Conservation (phyloP, 2,329 filamentous ascomycete species). For the Phaeosphaeriaceae sp. region DNA sequence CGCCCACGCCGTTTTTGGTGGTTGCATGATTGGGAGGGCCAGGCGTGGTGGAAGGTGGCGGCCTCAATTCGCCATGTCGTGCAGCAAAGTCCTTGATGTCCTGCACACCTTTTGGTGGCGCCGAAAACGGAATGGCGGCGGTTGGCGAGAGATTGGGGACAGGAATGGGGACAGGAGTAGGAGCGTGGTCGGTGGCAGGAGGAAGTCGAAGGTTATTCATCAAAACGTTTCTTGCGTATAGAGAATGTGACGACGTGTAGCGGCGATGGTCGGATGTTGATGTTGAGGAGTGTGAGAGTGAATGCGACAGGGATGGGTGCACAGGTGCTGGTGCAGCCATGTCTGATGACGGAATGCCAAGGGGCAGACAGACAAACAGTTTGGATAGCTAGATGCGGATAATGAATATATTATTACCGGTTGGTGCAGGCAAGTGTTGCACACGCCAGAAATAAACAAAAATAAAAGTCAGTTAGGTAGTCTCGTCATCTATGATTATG, state of each 20-base stretch:
- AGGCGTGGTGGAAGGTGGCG: conserved; percentile 26
- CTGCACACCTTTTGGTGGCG: conserved; percentile 32
- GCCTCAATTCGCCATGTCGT: conserved; percentile 41
- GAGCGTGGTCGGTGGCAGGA: no score
- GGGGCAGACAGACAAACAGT: neutral
- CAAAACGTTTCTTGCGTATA: conserved; percentile 58
- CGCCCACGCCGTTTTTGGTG: conserved; percentile 55
- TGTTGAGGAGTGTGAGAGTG: conserved; percentile 9
- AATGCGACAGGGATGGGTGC: conserved; percentile 16
- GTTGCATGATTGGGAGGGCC: conserved; percentile 23
- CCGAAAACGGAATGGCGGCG: conserved; percentile 17
- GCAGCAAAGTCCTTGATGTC: conserved; percentile 29
- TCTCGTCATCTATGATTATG: no score
- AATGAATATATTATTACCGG: no score
- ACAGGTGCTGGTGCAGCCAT: conserved; percentile 18
- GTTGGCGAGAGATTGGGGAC: conserved; percentile 27
- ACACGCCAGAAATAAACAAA: no score
- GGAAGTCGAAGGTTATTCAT: conserved; percentile 51
- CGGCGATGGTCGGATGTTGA: conserved; percentile 18
- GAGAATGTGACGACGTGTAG: conserved; percentile 55
- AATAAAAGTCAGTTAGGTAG: no score
- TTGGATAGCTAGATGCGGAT: no score
- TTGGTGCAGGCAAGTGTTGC: no score
- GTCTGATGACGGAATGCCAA: neutral
- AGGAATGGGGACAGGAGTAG: no score